Evolutionary conservation across 768 basidiomycete genomes (phyloP).

Genomic region (Xerocomellus amylosporus): DNA sequence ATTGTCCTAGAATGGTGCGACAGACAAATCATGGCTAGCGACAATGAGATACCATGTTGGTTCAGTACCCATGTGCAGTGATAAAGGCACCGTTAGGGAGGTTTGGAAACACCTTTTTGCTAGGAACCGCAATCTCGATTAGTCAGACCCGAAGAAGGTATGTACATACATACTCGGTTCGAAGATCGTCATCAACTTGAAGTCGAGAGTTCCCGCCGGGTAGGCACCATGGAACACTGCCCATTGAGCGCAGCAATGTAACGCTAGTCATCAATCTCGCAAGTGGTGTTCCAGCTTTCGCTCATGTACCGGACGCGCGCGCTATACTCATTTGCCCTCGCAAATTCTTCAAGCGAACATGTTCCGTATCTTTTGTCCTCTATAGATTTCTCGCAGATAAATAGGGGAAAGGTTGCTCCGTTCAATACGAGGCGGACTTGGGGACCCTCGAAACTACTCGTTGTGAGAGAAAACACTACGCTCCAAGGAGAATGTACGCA

Average conservation of each 20-base stretch:
- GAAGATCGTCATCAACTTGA: not conserved
- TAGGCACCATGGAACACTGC: not conserved
- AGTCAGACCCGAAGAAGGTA: not conserved
- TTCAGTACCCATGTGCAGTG: not conserved
- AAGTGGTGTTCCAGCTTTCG: conserved; percentile 37
- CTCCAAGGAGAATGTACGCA: conserved; percentile 9
- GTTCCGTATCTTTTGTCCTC: conserved; percentile 34
- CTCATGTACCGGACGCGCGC: conserved; percentile 31
- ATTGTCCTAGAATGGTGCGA: conserved; percentile 21
- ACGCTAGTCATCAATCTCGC: conserved; percentile 18
- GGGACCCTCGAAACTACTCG: conserved; percentile 30
- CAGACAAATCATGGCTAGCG: conserved; percentile 6
- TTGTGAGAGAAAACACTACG: not conserved
- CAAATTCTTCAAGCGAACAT: conserved; percentile 39
- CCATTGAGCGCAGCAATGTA: no score
- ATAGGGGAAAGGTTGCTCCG: conserved; percentile 38
- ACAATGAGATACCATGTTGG: not conserved
- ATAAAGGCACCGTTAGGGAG: not conserved
- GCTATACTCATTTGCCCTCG: conserved; percentile 27
- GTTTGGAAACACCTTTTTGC: not conserved
- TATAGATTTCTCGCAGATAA: conserved; percentile 31
- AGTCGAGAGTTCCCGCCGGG: not conserved
- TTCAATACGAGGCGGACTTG: conserved; percentile 44
- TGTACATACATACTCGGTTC: not conserved
- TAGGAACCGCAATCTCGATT: not conserved